Evolutionary conservation across 345 rosid species (phyloP).

Genomic region (Lepidium sativum): DNA sequence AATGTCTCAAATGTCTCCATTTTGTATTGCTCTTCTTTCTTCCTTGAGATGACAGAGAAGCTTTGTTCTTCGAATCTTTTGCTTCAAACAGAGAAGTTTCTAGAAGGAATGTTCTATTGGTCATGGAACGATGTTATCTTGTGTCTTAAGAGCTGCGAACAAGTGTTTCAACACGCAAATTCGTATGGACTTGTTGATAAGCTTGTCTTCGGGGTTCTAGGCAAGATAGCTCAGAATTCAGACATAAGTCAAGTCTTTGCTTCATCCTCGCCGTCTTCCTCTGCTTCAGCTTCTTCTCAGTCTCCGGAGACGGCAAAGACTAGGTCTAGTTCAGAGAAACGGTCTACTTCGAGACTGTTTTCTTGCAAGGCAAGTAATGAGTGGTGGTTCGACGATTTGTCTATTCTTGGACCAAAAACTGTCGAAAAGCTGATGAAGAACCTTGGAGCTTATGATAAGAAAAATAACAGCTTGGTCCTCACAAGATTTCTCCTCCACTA

Average conservation of each 20-base stretch:
- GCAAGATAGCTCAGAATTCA: conserved; percentile 53
- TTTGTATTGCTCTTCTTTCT: conserved; percentile 50
- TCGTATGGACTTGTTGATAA: conserved; percentile 45
- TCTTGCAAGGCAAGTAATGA: conserved; percentile 32
- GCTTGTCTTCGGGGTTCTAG: conserved; percentile 43
- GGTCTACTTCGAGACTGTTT: conserved; percentile 34
- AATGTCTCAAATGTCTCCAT: conserved; percentile 43
- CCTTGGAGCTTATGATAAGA: conserved; percentile 38
- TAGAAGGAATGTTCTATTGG: conserved; percentile 56
- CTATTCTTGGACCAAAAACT: conserved; percentile 38
- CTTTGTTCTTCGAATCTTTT: conserved; percentile 42
- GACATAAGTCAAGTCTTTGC: conserved; percentile 31
- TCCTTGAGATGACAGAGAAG: conserved; percentile 62
- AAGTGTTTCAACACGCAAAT: conserved; percentile 45
- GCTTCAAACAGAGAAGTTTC: conserved; percentile 44
- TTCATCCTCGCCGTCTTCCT: conserved; percentile 42
- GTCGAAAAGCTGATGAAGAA: conserved; percentile 41
- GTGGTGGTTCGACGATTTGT: conserved; percentile 78
- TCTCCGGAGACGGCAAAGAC: conserved; percentile 37
- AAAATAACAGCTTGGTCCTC: conserved; percentile 46
- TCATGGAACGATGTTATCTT: conserved; percentile 47
- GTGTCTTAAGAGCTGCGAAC: conserved; percentile 51
- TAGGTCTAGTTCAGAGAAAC: conserved; percentile 28
- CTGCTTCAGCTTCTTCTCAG: conserved; percentile 20
- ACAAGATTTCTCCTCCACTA: conserved; percentile 73